Evolutionary conservation across 169 alveolate species (phyloP), one percentile per base, ranked within the genome.

Genomic region (Babesia ovis): DNA sequence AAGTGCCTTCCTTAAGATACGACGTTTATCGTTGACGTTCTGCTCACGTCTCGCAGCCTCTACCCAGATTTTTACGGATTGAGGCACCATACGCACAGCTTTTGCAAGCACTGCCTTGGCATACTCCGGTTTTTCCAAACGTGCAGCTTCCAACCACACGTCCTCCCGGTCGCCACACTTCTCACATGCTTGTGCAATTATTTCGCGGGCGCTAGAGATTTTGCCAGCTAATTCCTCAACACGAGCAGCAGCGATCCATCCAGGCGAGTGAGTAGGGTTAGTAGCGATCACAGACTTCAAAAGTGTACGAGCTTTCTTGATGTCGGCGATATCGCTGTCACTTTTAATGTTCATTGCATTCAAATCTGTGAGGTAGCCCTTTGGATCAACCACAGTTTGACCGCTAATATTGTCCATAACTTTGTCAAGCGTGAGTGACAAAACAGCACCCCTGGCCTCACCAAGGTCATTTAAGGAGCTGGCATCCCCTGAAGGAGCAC

Each of bases 201-300:
- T 85, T 82, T 96, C 98, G 53, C 98, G 93, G 29, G 99, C 99
- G 31, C 94, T 94, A 43, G 95, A 84, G 72, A 95, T 62, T 69
- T 96, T 95, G 42, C 79, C 79, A 23, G 97, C 98, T 43, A 95
- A 83, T 71, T 97, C 99, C 81, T 98, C 99, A 68, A 98, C 82
- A 41, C 99, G 92, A 23, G 99, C 99, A 22, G 99, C 98, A 27
- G 99, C 98, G 29, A 98, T 96, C 99, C 99, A 98, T 25, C 99
- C 99, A 25, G 95, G 94, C 3, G 99, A 96, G 87, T 94, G 97
- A 43, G 95, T 93, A 4, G 99, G 99, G 79, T 97, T 96, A 32
- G 98, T 94, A 39, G 92, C 77, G 23, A 95, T 95, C 25, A 95
- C 94, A 9, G 95, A 86, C 73, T 90, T 92, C 50, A 96, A 82